A percentile compares a stretch with the other conserved stretches of the same genome.
These are phyloP conservation scores for Agaricus sinodeliciosus DNA, from an alignment of 768 basidiomycete genomes.

Conservation along the genomic window DNA sequence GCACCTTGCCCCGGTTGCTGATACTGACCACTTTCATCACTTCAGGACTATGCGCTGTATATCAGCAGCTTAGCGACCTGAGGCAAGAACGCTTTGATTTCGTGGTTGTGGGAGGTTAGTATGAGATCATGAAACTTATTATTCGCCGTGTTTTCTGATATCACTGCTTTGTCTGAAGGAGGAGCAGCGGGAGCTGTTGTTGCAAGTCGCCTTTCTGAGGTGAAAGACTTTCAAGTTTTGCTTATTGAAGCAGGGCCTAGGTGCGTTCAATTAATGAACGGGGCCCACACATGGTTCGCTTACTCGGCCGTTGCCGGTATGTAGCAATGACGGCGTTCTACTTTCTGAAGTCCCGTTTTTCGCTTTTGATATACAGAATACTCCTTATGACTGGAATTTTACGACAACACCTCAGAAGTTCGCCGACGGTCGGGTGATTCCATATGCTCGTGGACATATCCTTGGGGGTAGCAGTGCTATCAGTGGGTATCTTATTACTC, in stretches of 20 bases:
- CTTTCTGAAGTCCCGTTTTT: slow-evolving; percentile 18
- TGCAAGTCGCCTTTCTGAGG: slow-evolving; percentile 21
- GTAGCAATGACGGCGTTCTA: slow-evolving; percentile 15
- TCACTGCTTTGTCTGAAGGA: slow-evolving; percentile 4
- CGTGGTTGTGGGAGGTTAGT: slow-evolving; percentile 17
- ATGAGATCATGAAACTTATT: not conserved
- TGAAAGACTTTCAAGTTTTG: slow-evolving; percentile 14
- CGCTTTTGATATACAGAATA: slow-evolving; percentile 7
- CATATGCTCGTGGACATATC: slow-evolving; percentile 19
- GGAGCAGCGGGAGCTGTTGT: slow-evolving; percentile 21
- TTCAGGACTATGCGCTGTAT: not conserved
- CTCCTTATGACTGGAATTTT: slow-evolving; percentile 25
- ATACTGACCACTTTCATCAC: too few relatives aligned
- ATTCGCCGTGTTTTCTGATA: not conserved
- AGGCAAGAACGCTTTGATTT: slow-evolving; percentile 4
- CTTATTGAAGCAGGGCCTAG: slow-evolving; percentile 23
- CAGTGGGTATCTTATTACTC: slow-evolving; percentile 1
- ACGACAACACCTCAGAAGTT: slow-evolving; percentile 20
- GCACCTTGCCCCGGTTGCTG: too few relatives aligned
- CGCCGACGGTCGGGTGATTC: slow-evolving; percentile 15
- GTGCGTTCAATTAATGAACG: not conserved
- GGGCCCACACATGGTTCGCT: not conserved
- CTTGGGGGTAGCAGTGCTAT: slow-evolving; percentile 26
- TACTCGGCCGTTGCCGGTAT: too few relatives aligned
- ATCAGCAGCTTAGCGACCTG: not conserved